Conservation (phyloP, 2,329 filamentous ascomycete species). For the Nemania abortiva region DNA sequence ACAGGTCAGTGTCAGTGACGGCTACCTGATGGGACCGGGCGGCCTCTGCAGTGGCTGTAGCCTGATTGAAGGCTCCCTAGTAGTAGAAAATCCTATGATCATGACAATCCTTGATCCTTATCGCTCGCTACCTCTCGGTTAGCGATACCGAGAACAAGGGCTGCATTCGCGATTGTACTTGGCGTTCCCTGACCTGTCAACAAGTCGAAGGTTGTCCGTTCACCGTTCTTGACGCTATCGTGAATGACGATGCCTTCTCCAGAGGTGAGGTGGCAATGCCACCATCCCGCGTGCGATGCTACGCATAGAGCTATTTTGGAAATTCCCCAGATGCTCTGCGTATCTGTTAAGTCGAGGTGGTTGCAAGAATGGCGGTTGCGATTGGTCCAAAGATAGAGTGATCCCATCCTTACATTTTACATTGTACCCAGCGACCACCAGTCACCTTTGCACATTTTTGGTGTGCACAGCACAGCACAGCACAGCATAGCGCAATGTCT, state of each 20-base stretch:
- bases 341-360: background rate
- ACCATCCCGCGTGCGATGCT: slow-evolving; percentile 11
- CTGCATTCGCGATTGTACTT: background rate
- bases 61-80: background rate
- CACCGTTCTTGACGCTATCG: background rate
- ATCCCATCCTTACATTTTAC: slow-evolving; percentile 10
- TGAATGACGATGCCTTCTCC: background rate
- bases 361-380: slow-evolving; percentile 11
- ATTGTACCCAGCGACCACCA: slow-evolving; percentile 11
- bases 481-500: background rate
- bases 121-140: background rate
- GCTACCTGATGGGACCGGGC: background rate
- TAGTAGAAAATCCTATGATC: slow-evolving; percentile 2
- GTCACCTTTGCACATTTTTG: slow-evolving; percentile 12
- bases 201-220: background rate
- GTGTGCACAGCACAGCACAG: no score
- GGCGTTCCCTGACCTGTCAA: background rate
- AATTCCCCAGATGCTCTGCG: background rate
- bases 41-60: no score
- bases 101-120: background rate
- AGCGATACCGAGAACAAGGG: background rate
- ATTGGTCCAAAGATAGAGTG: slow-evolving; percentile 29
- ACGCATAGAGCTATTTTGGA: background rate
- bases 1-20: background rate
- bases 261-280: slow-evolving; percentile 1